These are phyloP conservation scores for Trichoderma brevicompactum DNA, from an alignment of 2,329 filamentous ascomycete genomes.

Conservation along the genomic window DNA sequence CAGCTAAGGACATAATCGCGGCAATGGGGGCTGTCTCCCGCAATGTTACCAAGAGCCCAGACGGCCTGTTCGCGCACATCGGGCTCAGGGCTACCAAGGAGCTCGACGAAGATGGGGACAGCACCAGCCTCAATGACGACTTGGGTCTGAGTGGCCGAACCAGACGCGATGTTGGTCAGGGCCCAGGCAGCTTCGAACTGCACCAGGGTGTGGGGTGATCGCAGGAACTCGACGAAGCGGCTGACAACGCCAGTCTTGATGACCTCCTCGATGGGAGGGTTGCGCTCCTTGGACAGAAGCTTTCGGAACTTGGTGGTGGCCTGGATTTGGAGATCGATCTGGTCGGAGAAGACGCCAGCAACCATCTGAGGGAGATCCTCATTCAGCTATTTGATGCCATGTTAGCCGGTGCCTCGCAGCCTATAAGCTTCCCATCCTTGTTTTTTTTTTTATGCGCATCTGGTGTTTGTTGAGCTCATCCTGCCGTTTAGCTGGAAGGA, in stretches of 20 bases:
- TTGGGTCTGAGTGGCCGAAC: constrained; percentile 95
- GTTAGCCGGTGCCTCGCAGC: constrained; percentile 12
- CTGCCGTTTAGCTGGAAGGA: not conserved
- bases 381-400: constrained; percentile 69
- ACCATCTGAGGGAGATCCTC: constrained; percentile 99
- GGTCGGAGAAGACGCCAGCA: constrained; percentile 94
- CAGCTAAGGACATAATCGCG: constrained; percentile 93
- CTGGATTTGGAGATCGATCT: constrained; percentile 96
- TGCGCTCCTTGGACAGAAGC: constrained; percentile 96
- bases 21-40: constrained; percentile 96
- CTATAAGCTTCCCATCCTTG: not conserved
- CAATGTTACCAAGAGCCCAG: constrained; percentile 98
- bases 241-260: constrained; percentile 98
- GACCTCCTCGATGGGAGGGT: constrained; percentile 97
- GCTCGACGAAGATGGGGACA: constrained; percentile 97
- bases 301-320: constrained; percentile 99
- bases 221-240: constrained; percentile 97
- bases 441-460: not conserved
- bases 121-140: constrained; percentile 98
- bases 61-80: constrained; percentile 98
- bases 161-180: constrained; percentile 97
- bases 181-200: constrained; percentile 99
- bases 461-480: not conserved
- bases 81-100: constrained; percentile 92
- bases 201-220: constrained; percentile 95